Percentiles rank a stretch among this genome's conserved stretches.
Evolutionary conservation across 352 stramenopile genomes (phyloP).

Genomic region (Globisporangium cederbergense): DNA sequence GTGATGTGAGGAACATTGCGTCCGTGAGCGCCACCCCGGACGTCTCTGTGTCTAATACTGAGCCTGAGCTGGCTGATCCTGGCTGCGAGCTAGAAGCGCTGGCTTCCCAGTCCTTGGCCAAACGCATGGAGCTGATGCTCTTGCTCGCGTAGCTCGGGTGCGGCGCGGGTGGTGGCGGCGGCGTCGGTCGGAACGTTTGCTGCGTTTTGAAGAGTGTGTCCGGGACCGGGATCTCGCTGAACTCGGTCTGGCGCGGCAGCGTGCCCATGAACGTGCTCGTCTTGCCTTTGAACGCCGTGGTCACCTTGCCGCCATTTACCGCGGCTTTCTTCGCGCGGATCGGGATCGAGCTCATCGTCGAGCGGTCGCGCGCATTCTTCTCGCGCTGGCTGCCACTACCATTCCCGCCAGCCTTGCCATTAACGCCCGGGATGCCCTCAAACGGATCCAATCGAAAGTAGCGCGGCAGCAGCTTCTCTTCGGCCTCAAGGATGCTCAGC

Average conservation of each 20-base stretch:
- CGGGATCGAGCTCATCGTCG: slow-evolving; percentile 9
- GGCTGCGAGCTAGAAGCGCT: not conserved
- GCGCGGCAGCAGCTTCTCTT: slow-evolving; percentile 65
- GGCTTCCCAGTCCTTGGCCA: slow-evolving; percentile 6
- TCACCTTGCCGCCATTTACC: not conserved
- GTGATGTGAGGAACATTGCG: slow-evolving; percentile 48
- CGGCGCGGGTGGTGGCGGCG: slow-evolving; percentile 8
- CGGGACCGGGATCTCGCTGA: slow-evolving; percentile 44
- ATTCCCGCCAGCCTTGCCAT: slow-evolving; percentile 2
- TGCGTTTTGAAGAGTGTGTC: slow-evolving; percentile 50
- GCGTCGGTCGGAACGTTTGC: slow-evolving; percentile 21
- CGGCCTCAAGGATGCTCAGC: slow-evolving; percentile 59
- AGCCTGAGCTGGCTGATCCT: not conserved
- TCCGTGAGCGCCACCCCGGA: slow-evolving; percentile 27
- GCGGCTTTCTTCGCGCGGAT: slow-evolving; percentile 6
- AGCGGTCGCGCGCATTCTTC: slow-evolving; percentile 11
- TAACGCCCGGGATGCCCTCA: slow-evolving; percentile 18
- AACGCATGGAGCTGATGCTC: slow-evolving; percentile 8
- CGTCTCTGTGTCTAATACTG: slow-evolving; percentile 12
- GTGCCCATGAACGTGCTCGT: slow-evolving; percentile 58
- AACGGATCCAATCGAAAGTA: slow-evolving; percentile 56
- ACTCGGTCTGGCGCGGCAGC: slow-evolving; percentile 48
- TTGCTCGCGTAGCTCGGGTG: slow-evolving; percentile 22
- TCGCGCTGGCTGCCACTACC: not conserved
- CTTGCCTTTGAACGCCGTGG: slow-evolving; percentile 24